Evolutionary conservation across 306 rosid genomes (phyloP).

Genomic region (Quillaja saponaria): DNA sequence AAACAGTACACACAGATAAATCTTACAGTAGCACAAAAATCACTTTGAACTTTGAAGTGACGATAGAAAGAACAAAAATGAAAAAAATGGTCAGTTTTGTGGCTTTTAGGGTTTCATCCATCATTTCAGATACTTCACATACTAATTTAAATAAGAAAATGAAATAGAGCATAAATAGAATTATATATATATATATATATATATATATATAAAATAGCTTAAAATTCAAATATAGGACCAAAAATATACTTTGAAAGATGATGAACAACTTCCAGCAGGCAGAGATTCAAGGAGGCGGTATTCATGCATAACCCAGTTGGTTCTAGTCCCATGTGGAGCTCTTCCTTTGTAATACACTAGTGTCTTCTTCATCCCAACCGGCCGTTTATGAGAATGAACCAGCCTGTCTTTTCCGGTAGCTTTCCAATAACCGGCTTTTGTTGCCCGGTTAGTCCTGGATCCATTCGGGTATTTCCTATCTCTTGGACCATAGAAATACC

Average conservation of each 20-base stretch:
- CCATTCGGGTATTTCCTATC: constrained; percentile 97
- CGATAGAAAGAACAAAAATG: too few species aligned
- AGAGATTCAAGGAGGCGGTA: constrained; percentile 67
- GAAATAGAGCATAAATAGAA: too few species aligned
- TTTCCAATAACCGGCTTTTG: constrained; percentile 91
- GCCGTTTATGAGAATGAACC: constrained; percentile 61
- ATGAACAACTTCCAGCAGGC: constrained; percentile 42
- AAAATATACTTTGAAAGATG: constrained; percentile 81
- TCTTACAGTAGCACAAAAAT: constrained; percentile 11
- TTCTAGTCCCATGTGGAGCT: constrained; percentile 92
- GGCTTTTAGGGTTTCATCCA: background rate
- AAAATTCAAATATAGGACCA: too few species aligned
- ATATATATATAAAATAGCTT: too few species aligned
- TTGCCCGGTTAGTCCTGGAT: constrained; percentile 92
- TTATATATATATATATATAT: too few species aligned
- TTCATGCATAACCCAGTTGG: constrained; percentile 98
- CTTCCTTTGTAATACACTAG: constrained; percentile 87
- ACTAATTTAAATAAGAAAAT: too few species aligned
- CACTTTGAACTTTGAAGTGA: background rate
- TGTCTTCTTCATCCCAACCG: constrained; percentile 91
- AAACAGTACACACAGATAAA: background rate
- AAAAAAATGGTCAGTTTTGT: too few species aligned
- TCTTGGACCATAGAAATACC: constrained; percentile 94
- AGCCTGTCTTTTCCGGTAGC: constrained; percentile 90
- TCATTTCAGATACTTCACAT: background rate